Conservation (phyloP, 257 asterid species). For the Misopates orontium region DNA sequence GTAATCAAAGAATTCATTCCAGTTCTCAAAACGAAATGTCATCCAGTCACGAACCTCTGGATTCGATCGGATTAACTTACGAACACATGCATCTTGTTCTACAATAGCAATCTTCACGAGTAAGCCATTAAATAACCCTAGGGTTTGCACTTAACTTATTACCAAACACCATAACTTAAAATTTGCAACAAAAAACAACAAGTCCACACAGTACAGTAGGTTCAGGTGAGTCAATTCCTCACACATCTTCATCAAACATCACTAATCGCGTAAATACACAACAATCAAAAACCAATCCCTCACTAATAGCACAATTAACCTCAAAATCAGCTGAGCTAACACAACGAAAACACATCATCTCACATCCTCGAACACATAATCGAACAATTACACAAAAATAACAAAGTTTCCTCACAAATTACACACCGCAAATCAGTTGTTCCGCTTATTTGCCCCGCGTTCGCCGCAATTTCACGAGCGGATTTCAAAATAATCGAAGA, state of each 20-base stretch:
- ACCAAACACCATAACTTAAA: background rate
- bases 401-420: background rate
- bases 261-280: background rate
- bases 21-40: background rate
- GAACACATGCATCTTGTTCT: background rate
- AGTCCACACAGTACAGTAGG: background rate
- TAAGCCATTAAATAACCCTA: conserved; percentile 15
- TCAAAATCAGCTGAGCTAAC: conserved; percentile 6
- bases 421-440: conserved; percentile 14
- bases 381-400: background rate
- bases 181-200: background rate
- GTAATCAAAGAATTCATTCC: background rate
- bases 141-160: background rate
- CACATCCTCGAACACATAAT: background rate
- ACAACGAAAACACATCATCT: conserved; percentile 5
- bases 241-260: background rate
- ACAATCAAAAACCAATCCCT: background rate
- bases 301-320: background rate
- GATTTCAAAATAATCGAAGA: conserved; percentile 16
- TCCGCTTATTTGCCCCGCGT: conserved; percentile 20
- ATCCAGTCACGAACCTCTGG: background rate
- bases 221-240: background rate
- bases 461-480: conserved; percentile 15
- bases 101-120: background rate
- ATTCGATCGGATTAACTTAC: background rate